Evolutionary conservation across 2,329 filamentous ascomycete species (phyloP).

Genomic region (Alternaria sp.): DNA sequence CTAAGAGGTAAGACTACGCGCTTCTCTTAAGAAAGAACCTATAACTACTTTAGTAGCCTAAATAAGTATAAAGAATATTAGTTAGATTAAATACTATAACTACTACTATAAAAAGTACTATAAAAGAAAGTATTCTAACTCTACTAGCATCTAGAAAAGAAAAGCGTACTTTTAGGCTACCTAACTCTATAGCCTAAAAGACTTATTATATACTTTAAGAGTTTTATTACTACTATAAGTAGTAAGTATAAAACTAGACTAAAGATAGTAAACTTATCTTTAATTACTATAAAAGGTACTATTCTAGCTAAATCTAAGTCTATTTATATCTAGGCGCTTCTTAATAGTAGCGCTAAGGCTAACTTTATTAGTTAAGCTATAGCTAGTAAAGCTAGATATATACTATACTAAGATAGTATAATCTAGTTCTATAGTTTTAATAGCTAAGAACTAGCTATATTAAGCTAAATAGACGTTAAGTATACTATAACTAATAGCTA

Average conservation of each 20-base stretch:
- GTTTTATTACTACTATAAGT: too few relatives aligned
- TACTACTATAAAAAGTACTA: neutral
- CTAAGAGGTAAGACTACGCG: too few relatives aligned
- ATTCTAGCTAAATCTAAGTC: neutral
- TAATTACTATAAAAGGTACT: neutral
- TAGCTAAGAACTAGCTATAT: too few relatives aligned
- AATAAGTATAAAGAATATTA: neutral
- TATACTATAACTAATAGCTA: neutral
- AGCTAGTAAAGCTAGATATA: neutral
- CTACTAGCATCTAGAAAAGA: neutral
- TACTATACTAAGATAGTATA: too few relatives aligned
- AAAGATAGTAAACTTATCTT: neutral
- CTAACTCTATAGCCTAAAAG: neutral
- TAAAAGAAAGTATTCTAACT: constrained; percentile 7
- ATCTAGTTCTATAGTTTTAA: too few relatives aligned
- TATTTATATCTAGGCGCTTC: neutral
- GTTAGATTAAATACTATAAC: neutral
- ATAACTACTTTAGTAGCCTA: too few relatives aligned
- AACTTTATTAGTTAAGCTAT: neutral
- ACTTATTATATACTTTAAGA: neutral
- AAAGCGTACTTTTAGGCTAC: neutral
- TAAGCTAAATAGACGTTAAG: too few relatives aligned
- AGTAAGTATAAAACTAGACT: too few relatives aligned
- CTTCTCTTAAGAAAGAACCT: too few relatives aligned
- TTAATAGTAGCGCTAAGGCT: neutral